Base-by-base conservation (phyloP, 2,329 filamentous ascomycete species). In the Rhinocladiella similis region DNA sequence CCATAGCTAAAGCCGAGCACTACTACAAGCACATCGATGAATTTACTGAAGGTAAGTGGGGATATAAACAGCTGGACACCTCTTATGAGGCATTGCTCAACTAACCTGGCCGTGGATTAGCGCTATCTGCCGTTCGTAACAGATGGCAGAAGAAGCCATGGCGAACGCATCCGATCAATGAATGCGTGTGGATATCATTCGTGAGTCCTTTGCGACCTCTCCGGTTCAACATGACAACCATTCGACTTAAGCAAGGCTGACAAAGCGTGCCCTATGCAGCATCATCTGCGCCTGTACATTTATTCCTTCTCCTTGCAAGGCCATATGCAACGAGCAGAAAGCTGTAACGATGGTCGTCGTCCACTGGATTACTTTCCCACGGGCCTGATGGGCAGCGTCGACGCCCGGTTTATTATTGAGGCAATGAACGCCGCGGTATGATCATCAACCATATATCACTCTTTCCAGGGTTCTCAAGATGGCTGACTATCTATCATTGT, bases 141-240 rank as follows among this genome's bases (percentile, higher is more conserved):
- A 22, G 54, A 27, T 56, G 54, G 54, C 54, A 56, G 39, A 56
- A 52, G 54, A 51, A 42, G 14, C 48, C 54, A 16, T 56, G 54
- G 54, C 48, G 42, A 39, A 56, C 48, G 7, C 47, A 52, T 20
- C 54, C 54, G 36, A 47, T 56, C 41, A 56, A 56, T 52, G 54
- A 56, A 48, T 56, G 54, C 29, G 54, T 56, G 16, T 56, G 54
- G 54, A 56, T 56, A 51, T 56, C 54, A 20, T 56, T 56, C 47
- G 53, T 55, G 47, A 55, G 53, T 22, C 22, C 29, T 5, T 19
- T 5, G 14, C 16, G 20, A 14, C 9, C 35, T 38, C 35, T 27
- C 22, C 7, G 29, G 3, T 38, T 18, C n/a, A 36, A 16, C 13
- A 6, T 18, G 18, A 41, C n/a, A 35, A 19, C 27, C 4, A 38